Evolutionary conservation across 225 moss, liverwort and hornwort species (phyloP).

Genomic region (Marchantia polymorpha): DNA sequence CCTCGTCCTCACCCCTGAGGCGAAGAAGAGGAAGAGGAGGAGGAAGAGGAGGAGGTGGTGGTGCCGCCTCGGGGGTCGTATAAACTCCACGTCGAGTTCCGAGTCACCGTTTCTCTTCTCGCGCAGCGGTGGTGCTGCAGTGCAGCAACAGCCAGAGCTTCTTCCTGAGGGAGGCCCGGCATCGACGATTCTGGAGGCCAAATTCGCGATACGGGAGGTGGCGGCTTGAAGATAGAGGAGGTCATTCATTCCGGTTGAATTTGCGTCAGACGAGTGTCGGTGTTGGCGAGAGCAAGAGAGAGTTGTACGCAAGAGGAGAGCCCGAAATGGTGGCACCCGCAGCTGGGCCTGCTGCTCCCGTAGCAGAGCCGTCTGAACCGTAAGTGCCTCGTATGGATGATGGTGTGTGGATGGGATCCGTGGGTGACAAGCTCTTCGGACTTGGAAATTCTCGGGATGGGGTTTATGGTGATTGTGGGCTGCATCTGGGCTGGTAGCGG

Average conservation of each 20-base stretch:
- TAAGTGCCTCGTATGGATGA: neutral
- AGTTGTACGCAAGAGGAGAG: too few relatives aligned
- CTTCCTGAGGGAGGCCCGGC: too few relatives aligned
- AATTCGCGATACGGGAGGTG: too few relatives aligned
- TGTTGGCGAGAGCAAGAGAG: neutral
- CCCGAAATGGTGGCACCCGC: constrained; percentile 8
- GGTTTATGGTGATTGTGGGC: neutral
- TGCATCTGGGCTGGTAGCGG: neutral
- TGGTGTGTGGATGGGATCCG: neutral
- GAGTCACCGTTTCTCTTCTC: neutral
- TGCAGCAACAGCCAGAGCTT: too few relatives aligned
- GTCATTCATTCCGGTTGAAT: too few relatives aligned
- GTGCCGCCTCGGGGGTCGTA: neutral
- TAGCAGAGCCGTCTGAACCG: constrained; percentile 20
- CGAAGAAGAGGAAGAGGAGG: neutral
- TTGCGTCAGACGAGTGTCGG: too few relatives aligned
- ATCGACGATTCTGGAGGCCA: too few relatives aligned
- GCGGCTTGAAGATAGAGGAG: too few relatives aligned
- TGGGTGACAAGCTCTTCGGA: neutral
- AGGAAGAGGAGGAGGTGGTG: neutral
- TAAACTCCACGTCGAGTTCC: constrained; percentile 3
- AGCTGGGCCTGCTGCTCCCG: constrained; percentile 10
- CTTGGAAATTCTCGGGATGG: neutral
- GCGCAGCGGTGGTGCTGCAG: too few relatives aligned
- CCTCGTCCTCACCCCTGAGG: too few relatives aligned